A percentile compares a stretch with the other conserved stretches of the same genome.
Evolutionary conservation across 1,284 basidiomycete genomes (phyloP).

Genomic region (Cystobasidium slooffiae): DNA sequence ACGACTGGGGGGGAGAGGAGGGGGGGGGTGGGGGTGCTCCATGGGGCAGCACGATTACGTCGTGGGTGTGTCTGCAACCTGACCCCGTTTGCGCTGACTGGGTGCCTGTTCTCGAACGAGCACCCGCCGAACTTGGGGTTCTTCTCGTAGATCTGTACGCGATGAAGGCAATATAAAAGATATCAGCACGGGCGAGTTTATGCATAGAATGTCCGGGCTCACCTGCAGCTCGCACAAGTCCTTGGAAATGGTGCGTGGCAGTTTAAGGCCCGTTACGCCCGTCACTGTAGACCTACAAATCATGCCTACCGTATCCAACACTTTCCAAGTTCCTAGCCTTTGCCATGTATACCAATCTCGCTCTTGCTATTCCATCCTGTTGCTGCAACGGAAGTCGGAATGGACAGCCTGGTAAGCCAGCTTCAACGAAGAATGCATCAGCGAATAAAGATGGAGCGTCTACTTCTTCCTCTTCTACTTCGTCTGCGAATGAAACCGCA

Average conservation of each 20-base stretch:
- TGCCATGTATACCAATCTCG: too few relatives aligned
- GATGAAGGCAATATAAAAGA: too few relatives aligned
- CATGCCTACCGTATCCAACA: too few relatives aligned
- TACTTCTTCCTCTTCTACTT: constrained; percentile 1
- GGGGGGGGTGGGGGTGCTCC: too few relatives aligned
- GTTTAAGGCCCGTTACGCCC: constrained; percentile 16
- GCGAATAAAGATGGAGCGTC: constrained; percentile 1
- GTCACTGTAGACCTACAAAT: too few relatives aligned
- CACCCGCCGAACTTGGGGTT: constrained; percentile 40
- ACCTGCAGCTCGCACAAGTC: constrained; percentile 23
- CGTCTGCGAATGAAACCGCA: constrained; percentile 6
- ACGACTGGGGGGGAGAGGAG: too few relatives aligned
- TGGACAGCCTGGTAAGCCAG: constrained; percentile 21
- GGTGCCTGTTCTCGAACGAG: constrained; percentile 43
- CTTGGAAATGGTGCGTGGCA: constrained; percentile 20
- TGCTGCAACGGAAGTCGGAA: constrained; percentile 10
- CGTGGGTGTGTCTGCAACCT: too few relatives aligned
- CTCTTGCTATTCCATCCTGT: too few relatives aligned
- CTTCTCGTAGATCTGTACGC: constrained; percentile 40
- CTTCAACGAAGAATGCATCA: not conserved
- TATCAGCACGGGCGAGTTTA: too few relatives aligned
- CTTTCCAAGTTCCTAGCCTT: too few relatives aligned
- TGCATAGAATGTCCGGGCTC: not conserved
- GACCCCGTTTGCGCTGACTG: too few relatives aligned
- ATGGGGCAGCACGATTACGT: too few relatives aligned